Percentiles rank a stretch among this genome's conserved stretches.
Evolutionary conservation across 179 eudicot species (phyloP).

Genomic region (Drosera spatulata): DNA sequence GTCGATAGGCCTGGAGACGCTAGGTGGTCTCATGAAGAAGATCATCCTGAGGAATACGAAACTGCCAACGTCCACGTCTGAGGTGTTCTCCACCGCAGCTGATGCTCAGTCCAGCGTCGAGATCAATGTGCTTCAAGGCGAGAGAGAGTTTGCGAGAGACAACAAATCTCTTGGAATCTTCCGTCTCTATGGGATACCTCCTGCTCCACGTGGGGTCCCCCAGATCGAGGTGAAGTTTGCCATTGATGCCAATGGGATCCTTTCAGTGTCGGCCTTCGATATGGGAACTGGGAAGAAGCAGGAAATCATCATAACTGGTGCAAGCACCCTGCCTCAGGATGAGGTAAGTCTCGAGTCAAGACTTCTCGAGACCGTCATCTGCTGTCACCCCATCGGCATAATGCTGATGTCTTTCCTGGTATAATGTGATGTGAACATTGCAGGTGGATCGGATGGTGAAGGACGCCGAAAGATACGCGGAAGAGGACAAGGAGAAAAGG

Average conservation of each 20-base stretch:
- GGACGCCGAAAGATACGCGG: constrained; percentile 40
- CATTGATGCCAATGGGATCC: constrained; percentile 89
- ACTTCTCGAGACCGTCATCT: too few relatives aligned
- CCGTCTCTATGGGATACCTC: constrained; percentile 96
- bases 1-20: constrained; percentile 87
- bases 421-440: background rate
- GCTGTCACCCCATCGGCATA: background rate
- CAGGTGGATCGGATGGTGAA: constrained; percentile 52
- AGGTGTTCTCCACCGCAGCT: constrained; percentile 97
- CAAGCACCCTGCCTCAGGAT: constrained; percentile 83
- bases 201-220: constrained; percentile 99
- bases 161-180: constrained; percentile 94
- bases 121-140: constrained; percentile 94
- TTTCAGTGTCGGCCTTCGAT: constrained; percentile 79
- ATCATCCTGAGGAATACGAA: constrained; percentile 92
- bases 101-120: constrained; percentile 99
- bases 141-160: constrained; percentile 87
- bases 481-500: constrained; percentile 47
- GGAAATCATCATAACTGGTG: constrained; percentile 95
- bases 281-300: constrained; percentile 96
- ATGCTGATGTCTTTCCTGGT: background rate
- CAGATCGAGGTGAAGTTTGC: constrained; percentile 96
- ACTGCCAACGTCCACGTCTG: constrained; percentile 89
- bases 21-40: constrained; percentile 99
- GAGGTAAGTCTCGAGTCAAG: constrained; percentile 37